phyloP scores from a whole-genome alignment of 2,329 filamentous ascomycete species.

The Lachnellula hyalina region DNA sequence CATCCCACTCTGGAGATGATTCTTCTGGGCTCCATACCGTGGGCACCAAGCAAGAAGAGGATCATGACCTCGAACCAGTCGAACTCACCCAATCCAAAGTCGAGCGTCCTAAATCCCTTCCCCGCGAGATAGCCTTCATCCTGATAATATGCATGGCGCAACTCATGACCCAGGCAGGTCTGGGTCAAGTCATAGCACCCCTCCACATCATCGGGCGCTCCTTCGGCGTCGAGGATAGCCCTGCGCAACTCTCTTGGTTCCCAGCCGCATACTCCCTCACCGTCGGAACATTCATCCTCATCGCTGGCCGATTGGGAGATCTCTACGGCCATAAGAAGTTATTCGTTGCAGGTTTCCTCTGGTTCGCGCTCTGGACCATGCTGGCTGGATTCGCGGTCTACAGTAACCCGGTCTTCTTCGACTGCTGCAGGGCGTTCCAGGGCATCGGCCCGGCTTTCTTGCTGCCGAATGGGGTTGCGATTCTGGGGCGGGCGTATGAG shows the following conservation, averaged over 20 bases:
- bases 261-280: constrained; percentile 51
- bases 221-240: constrained; percentile 38
- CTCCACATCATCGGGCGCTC: constrained; percentile 40
- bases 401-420: constrained; percentile 31
- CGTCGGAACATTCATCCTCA: constrained; percentile 47
- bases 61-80: neutral
- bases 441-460: constrained; percentile 46
- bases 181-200: constrained; percentile 43
- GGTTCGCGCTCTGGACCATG: constrained; percentile 21
- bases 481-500: constrained; percentile 42
- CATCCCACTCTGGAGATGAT: neutral
- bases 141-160: constrained; percentile 38
- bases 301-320: constrained; percentile 45
- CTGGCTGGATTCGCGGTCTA: constrained; percentile 18
- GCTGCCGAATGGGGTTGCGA: constrained; percentile 47
- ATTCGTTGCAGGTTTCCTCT: constrained; percentile 41
- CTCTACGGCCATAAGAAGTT: constrained; percentile 47
- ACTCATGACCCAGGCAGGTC: constrained; percentile 41
- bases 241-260: constrained; percentile 48
- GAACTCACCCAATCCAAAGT: neutral
- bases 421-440: constrained; percentile 47
- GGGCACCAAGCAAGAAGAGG: neutral
- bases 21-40: neutral
- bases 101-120: neutral
- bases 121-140: neutral